phyloP scores from a whole-genome alignment of 108 stramenopile species.

The Skeletonema grethae region DNA sequence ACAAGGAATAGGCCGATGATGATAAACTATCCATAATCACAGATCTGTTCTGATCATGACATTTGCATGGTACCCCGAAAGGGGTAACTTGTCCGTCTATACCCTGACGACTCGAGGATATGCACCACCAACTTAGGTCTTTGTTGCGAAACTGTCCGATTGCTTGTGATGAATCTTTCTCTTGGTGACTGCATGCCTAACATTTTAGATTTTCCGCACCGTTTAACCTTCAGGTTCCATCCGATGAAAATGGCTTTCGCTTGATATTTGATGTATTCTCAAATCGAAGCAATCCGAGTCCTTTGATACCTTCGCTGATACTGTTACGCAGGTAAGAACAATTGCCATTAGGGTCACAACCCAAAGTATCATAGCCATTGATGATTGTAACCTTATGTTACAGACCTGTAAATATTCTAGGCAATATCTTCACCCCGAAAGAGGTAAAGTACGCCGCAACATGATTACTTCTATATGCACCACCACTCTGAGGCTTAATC shows the following conservation, averaged over 20 bases:
- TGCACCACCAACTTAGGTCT: conserved; percentile 56
- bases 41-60: conserved; percentile 45
- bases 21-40: conserved; percentile 48
- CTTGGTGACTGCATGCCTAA: conserved; percentile 1
- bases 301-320: no score
- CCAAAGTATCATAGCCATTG: conserved; percentile 11
- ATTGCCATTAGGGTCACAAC: background rate
- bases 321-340: background rate
- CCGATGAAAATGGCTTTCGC: background rate
- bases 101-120: conserved; percentile 42
- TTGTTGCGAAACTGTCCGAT: background rate
- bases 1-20: conserved; percentile 33
- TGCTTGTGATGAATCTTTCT: background rate
- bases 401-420: conserved; percentile 27
- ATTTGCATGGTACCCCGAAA: conserved; percentile 24
- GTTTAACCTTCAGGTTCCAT: background rate
- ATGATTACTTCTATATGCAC: conserved; percentile 34
- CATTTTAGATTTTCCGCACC: background rate
- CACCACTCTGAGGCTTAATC: conserved; percentile 37
- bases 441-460: conserved; percentile 15
- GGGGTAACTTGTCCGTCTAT: conserved; percentile 13
- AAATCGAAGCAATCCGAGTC: no score
- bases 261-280: background rate
- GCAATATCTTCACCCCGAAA: conserved; percentile 21
- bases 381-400: conserved; percentile 35